Percentiles rank a stretch among this genome's conserved stretches.
phyloP scores from a whole-genome alignment of 495 filamentous ascomycete species.

The Xylaria venustula region DNA sequence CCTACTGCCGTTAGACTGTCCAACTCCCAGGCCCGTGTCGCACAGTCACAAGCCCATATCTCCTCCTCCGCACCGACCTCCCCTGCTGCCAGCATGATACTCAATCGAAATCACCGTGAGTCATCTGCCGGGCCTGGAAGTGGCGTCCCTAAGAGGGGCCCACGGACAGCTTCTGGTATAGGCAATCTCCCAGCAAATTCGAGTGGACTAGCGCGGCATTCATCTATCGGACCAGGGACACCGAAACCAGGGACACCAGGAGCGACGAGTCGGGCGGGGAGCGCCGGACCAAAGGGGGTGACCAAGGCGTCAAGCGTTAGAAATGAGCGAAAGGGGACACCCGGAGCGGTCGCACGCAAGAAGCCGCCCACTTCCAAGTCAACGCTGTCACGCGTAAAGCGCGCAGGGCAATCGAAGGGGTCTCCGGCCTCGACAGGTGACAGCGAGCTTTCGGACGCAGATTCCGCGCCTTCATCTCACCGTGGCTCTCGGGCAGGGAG shows the following conservation, averaged over 20 bases:
- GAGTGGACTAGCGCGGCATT: slow-evolving; percentile 72
- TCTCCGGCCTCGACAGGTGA: slow-evolving; percentile 57
- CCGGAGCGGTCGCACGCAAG: slow-evolving; percentile 56
- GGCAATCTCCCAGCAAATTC: slow-evolving; percentile 66
- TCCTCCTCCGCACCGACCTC: slow-evolving; percentile 64
- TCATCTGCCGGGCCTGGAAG: slow-evolving; percentile 67
- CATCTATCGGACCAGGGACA: slow-evolving; percentile 79
- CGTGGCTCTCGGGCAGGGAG: slow-evolving; percentile 37
- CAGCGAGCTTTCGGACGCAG: slow-evolving; percentile 66
- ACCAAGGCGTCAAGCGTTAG: slow-evolving; percentile 44
- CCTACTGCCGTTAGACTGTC: slow-evolving; percentile 30
- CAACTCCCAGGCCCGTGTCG: slow-evolving; percentile 41
- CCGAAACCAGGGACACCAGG: slow-evolving; percentile 73
- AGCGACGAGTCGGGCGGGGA: slow-evolving; percentile 62
- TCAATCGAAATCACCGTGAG: slow-evolving; percentile 68
- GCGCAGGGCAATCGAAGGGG: slow-evolving; percentile 52
- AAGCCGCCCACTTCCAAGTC: slow-evolving; percentile 58
- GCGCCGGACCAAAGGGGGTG: slow-evolving; percentile 62
- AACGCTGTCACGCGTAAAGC: slow-evolving; percentile 52
- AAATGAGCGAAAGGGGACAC: slow-evolving; percentile 60
- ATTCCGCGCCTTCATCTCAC: slow-evolving; percentile 50
- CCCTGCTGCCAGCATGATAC: slow-evolving; percentile 59
- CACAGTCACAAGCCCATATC: slow-evolving; percentile 40
- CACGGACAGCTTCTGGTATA: slow-evolving; percentile 64
- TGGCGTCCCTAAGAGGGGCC: slow-evolving; percentile 64